phyloP scores from a whole-genome alignment of 129 eudicot genomes.

The Flaveria brownii region DNA sequence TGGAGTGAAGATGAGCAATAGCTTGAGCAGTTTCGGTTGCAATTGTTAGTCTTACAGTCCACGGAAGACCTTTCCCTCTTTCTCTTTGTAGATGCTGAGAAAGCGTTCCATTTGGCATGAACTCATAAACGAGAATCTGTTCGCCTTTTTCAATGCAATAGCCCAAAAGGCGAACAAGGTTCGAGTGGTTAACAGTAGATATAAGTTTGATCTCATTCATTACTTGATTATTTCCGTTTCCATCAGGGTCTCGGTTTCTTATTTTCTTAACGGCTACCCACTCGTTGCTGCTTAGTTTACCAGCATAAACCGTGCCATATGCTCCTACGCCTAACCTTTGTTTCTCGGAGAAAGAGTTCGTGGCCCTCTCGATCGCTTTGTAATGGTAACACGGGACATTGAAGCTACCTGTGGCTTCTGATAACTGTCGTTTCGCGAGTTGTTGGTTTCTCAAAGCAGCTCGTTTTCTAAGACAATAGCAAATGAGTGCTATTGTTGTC shows the following conservation, averaged over 20 bases:
- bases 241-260: conserved; percentile 61
- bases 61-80: conserved; percentile 75
- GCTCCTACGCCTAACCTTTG: conserved; percentile 90
- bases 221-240: conserved; percentile 69
- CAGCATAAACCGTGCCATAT: conserved; percentile 94
- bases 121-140: conserved; percentile 90
- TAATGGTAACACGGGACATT: conserved; percentile 63
- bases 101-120: conserved; percentile 91
- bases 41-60: conserved; percentile 88
- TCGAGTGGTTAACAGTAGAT: conserved; percentile 91
- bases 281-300: conserved; percentile 75
- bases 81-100: conserved; percentile 87
- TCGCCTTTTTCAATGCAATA: conserved; percentile 86
- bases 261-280: conserved; percentile 89
- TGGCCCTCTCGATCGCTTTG: conserved; percentile 83
- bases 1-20: conserved; percentile 89
- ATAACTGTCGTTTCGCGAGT: conserved; percentile 55
- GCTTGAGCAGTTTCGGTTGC: conserved; percentile 90
- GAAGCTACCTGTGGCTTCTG: conserved; percentile 71
- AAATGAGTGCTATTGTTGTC: conserved; percentile 48
- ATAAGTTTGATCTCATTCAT: conserved; percentile 94
- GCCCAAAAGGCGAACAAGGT: conserved; percentile 86
- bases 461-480: conserved; percentile 52
- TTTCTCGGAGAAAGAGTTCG: conserved; percentile 73
- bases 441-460: conserved; percentile 45